Evolutionary conservation across 306 rosid genomes (phyloP), one percentile per base, ranked within the genome.

Genomic region (Prosopis cineraria): DNA sequence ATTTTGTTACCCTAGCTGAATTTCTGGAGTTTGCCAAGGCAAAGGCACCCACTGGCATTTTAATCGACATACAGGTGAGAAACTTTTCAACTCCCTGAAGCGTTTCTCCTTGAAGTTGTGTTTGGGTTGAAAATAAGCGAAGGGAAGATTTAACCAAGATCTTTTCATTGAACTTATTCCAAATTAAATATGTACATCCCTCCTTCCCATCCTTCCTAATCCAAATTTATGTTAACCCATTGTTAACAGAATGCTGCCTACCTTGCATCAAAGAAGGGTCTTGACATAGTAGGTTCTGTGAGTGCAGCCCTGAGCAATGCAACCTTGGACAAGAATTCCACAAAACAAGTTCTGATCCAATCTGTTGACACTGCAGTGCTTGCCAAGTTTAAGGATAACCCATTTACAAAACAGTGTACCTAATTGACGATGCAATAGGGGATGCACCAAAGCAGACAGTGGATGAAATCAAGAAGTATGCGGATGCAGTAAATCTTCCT

Each of bases 1-100:
- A 88, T 70, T 75, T 93, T 11, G 52, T 90, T 58, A 88, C 90
- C 62, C 96, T 95, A n/a, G 0, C 78, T 8, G 94, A 91, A 24
- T 95, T 95, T 86, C 82, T 95, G 70, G 96, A 95, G 63, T 81
- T 93, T 13, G 93, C 99, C 14, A 93, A 95, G 89, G 59, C 92
- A 34, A 93, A 88, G 81, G 94, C 87, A 36, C 93, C 82, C 65
- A 1, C 78, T 10, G 98, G 98, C 80, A 48, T 95, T 72, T 58
- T 93, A 88, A 78, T 93, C 76, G 68, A 85, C 88, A 87, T 95
- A 68, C 55, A 48, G 80, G 98, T 88, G 76, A 79, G 78, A 36
- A 66, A 65, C 70, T 19, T 19, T 30, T 17, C 48, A 69, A 39
- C 63, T 74, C 7, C 63, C 25, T 39, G 48, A 27, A 44, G 36